Base-by-base conservation (phyloP, 2,329 filamentous ascomycete species). In the Fusarium avenaceum region DNA sequence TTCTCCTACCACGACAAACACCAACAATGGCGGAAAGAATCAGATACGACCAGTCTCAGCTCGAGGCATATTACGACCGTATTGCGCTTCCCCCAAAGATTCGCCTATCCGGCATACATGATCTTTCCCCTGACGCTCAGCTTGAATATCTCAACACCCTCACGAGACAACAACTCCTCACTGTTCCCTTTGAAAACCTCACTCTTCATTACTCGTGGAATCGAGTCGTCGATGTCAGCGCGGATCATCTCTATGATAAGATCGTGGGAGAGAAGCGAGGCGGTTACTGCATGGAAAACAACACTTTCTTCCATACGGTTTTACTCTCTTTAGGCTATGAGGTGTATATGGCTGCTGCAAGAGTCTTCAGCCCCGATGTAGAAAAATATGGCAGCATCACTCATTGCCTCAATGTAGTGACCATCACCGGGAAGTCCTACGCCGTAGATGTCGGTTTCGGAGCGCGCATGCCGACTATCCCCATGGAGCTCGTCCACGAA, bases 261-360 rank as follows among this genome's bases (percentile, higher is more conserved):
- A 62, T 66, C 4, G 63, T 66, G 2, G 20, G 11, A 4, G 63
- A 66, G 38, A 62, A 15, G 30, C 56, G 63, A 22, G 63, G 63
- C n/a, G 63, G 63, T 1, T 66, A 66, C 13, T 66, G 63, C 2
- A 66, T 66, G 62, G 63, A 66, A 14, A 66, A 66, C 22, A 66
- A 66, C 8, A 52, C 17, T 2, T 66, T 66, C 19, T 66, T 66
- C 19, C 43, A 66, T 10, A 52, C 63, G 0, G 46, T 66, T 19
- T 56, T 65, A 14, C 49, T 66, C 13, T 56, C 63, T 0, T 8
- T 65, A 0, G 63, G 63, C 0, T 65, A 51, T 1, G 44, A 65
- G 4, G 49, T 55, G 7, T 56, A 65, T 2, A 56, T 56, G 63
- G 55, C 50, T 7, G 40, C 39, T 7, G 50, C 62, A 4, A 65